Evolutionary conservation across 345 rosid genomes (phyloP).

Genomic region (Streptanthus diversifolius): DNA sequence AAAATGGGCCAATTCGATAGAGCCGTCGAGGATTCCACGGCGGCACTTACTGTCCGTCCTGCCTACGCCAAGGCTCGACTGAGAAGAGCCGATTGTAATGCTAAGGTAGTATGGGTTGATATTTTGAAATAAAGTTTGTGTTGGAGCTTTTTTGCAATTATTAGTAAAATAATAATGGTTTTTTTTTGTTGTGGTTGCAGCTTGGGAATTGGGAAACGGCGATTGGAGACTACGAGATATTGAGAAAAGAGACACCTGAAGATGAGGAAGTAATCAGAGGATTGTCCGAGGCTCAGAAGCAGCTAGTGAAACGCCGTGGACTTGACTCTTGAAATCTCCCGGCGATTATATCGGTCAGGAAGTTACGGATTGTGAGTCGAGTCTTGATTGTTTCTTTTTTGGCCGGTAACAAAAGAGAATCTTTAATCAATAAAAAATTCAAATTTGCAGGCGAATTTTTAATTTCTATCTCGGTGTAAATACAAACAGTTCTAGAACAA

Average conservation of each 20-base stretch:
- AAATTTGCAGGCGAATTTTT: neutral
- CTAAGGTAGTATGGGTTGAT: slow-evolving; percentile 46
- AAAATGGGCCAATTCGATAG: slow-evolving; percentile 67
- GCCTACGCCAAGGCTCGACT: slow-evolving; percentile 74
- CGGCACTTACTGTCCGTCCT: slow-evolving; percentile 64
- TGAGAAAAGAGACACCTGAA: slow-evolving; percentile 57
- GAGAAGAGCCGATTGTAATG: slow-evolving; percentile 76
- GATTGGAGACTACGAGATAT: slow-evolving; percentile 57
- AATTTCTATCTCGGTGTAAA: slow-evolving; percentile 7
- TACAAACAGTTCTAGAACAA: slow-evolving; percentile 9
- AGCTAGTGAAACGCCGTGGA: slow-evolving; percentile 42
- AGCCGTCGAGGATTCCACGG: slow-evolving; percentile 65
- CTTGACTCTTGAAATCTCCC: slow-evolving; percentile 14
- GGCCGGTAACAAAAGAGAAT: neutral
- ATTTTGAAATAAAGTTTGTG: neutral
- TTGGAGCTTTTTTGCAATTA: neutral
- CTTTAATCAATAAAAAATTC: neutral
- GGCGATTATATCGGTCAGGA: neutral
- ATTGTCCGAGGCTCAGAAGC: slow-evolving; percentile 45
- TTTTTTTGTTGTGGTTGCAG: slow-evolving; percentile 31
- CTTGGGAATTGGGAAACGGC: slow-evolving; percentile 69
- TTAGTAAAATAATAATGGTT: neutral
- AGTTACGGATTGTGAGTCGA: neutral
- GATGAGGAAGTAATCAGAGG: slow-evolving; percentile 59
- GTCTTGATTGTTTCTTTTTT: neutral